phyloP scores from a whole-genome alignment of 768 basidiomycete genomes.

The Boletus fagicola region DNA sequence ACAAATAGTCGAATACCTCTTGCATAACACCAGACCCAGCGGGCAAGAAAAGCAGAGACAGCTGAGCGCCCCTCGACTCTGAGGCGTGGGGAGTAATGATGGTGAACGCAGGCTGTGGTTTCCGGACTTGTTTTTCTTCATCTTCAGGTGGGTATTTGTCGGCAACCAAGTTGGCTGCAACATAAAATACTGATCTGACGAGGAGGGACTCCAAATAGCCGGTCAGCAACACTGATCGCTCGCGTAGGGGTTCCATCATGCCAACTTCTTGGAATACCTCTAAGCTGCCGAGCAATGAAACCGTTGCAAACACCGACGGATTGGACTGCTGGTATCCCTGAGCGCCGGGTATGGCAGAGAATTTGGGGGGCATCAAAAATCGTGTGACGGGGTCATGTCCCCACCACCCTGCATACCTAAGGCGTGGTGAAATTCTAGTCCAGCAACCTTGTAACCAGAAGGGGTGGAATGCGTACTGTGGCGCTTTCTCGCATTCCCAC shows the following conservation, averaged over 20 bases:
- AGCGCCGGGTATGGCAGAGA: slow-evolving; percentile 84
- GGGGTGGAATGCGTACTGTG: slow-evolving; percentile 50
- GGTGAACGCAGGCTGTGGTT: slow-evolving; percentile 60
- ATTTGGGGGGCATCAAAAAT: slow-evolving; percentile 84
- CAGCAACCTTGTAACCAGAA: slow-evolving; percentile 3
- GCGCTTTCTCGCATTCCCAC: slow-evolving; percentile 62
- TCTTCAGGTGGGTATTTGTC: slow-evolving; percentile 28
- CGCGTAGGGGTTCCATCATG: slow-evolving; percentile 65
- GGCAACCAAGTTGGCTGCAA: slow-evolving; percentile 40
- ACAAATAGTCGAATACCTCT: slow-evolving; percentile 58
- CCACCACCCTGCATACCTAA: slow-evolving; percentile 96
- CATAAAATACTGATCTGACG: slow-evolving; percentile 59
- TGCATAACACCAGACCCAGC: slow-evolving; percentile 60
- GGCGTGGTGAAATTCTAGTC: slow-evolving; percentile 14
- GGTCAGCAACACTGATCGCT: slow-evolving; percentile 72
- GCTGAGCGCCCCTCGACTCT: slow-evolving; percentile 75
- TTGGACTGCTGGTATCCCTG: slow-evolving; percentile 97
- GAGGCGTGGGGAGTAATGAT: slow-evolving; percentile 82
- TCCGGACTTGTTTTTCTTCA: slow-evolving; percentile 14
- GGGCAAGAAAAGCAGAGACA: slow-evolving; percentile 82
- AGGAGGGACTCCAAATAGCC: slow-evolving; percentile 66
- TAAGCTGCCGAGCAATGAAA: slow-evolving; percentile 80
- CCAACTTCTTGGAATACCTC: slow-evolving; percentile 77
- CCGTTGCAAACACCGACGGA: slow-evolving; percentile 77
- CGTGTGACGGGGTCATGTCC: slow-evolving; percentile 86